Evolutionary conservation across 345 rosid genomes (phyloP), one percentile per base, ranked within the genome.

Genomic region (Syzygium grande): DNA sequence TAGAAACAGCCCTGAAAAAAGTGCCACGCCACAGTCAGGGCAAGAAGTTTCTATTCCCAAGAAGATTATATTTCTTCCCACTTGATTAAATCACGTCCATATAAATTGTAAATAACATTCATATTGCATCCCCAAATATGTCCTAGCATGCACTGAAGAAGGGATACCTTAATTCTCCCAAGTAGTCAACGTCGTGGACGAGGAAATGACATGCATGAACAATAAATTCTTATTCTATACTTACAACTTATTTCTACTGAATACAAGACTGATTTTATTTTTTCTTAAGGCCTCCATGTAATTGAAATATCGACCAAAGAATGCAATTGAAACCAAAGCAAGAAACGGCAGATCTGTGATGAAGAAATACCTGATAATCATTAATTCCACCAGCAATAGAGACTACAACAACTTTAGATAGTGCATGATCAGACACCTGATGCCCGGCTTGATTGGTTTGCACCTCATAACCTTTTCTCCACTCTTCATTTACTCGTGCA

Each of bases 331-430:
- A 84, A 65, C 59, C 79, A 85, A 19, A 89, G 84, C 85, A 85
- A 43, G 52, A 61, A 34, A 84, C 63, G 6, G 27, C 59, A 84
- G 80, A 16, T 19, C 85, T 84, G 51, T 52, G 77, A 85, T 19
- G 87, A 88, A 59, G 84, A 59, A 87, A 79, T 85, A 96, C 99
- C 98, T 98, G 99, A 89, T 95, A 96, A 89, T 98, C 99, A 91
- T 96, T 90, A 92, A 93, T 93, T 91, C 99, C 99, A 89, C 99
- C 99, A 53, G 98, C 89, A 90, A 98, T 92, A 88, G 99, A 98
- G 89, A 98, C 93, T 86, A 96, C 93, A 79, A 96, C 92, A 83
- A 96, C 95, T 89, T 92, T 93, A 84, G 99, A 94, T 85, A 98
- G 96, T 88, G 86, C 88, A 84, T 97, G 95, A 89, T 91, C 93